Conservation (phyloP, 176 grass and related monocot genomes). For the Pontederia paniculata region DNA sequence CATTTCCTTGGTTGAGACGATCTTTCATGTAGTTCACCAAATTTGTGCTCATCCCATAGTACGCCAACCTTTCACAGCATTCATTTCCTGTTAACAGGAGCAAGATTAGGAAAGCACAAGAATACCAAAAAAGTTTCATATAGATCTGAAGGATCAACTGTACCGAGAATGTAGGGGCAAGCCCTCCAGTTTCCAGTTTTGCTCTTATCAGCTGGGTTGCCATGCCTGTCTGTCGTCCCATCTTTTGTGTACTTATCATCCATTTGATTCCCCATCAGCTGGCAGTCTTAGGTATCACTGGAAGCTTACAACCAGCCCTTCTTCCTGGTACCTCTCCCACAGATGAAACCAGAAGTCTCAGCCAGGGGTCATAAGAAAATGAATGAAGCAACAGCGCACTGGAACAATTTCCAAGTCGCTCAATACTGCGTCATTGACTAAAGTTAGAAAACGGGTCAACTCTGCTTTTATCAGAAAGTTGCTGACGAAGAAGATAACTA, state of each 20-base stretch:
- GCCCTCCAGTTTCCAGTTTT: constrained; percentile 4
- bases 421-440: too few relatives aligned
- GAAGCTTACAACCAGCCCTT: background rate
- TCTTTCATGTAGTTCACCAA: constrained; percentile 13
- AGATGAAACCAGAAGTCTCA: too few relatives aligned
- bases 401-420: too few relatives aligned
- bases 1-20: constrained; percentile 13
- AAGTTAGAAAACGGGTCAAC: too few relatives aligned
- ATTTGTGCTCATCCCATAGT: constrained; percentile 15
- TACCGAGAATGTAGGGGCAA: constrained; percentile 13
- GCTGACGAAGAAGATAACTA: too few relatives aligned
- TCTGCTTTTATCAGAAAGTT: too few relatives aligned
- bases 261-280: background rate
- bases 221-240: constrained; percentile 8
- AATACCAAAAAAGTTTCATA: background rate
- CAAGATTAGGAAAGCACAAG: background rate
- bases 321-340: too few relatives aligned
- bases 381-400: too few relatives aligned
- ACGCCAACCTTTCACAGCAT: constrained; percentile 14
- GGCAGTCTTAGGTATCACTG: background rate
- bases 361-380: too few relatives aligned
- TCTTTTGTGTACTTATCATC: constrained; percentile 8
- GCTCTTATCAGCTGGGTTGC: background rate
- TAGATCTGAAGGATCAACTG: background rate
- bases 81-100: constrained; percentile 2